Base-by-base conservation (phyloP, 306 rosid species). In the Vigna nakashimae region DNA sequence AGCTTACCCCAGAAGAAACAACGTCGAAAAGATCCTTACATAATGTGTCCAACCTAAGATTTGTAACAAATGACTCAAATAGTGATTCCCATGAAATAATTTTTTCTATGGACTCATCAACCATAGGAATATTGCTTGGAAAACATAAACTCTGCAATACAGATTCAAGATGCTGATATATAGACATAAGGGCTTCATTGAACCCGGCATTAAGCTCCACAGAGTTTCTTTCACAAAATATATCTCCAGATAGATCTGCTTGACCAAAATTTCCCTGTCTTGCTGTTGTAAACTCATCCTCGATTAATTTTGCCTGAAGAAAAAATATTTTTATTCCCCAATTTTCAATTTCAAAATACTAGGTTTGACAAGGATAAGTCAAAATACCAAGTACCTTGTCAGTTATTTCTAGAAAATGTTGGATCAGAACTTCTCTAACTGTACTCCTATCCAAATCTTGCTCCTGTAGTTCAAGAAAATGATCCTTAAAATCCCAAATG, bases 1-100 rank as follows among this genome's bases (percentile, higher is more conserved):
- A 76, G 87, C 98, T 88, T 82, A 95, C 98, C 60, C 86, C 92
- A 43, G 34, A 79, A 72, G 79, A 36, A 34, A 92, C 70, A 72
- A 88, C 80, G 55, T 76, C 83, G 72, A 77, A 74, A 79, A 95
- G 80, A 67, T 81, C 80, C 75, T 88, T 83, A 72, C 87, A 82
- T 34, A 95, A 78, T 4, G 30, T 63, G 50, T 90, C 91, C 82
- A 91, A 72, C 66, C 77, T 83, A 80, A 95, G 79, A 81, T 77
- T 84, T 32, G 74, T 18, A 24, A 83, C 86, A 55, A 84, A 80
- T 16, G 86, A 82, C 24, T 84, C 78, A 58, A 90, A 91, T 46
- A 85, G 52, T 14, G 63, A 58, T 76, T 83, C 84, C 92, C 92
- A 92, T 17, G 90, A 87, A 49, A 83, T 82, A 74, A 95, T 71